Evolutionary conservation across 371 early-diverging fungal species (phyloP).

Genomic region (Mortierella sp.): DNA sequence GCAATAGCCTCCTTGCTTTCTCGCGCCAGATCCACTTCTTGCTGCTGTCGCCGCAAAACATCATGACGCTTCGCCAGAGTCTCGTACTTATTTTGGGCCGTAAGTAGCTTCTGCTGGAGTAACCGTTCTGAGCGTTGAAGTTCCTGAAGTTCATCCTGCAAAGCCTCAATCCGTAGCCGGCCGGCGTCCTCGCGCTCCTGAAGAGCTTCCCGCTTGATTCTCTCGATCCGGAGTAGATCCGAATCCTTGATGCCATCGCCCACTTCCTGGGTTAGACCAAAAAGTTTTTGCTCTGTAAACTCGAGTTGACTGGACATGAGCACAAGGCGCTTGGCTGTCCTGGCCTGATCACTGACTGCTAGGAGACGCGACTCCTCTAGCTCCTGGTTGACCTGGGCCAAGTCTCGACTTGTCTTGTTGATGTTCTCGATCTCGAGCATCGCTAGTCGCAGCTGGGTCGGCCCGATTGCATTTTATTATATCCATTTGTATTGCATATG

Average conservation of each 20-base stretch:
- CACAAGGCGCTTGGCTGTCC: constrained; percentile 41
- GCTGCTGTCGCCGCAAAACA: constrained; percentile 29
- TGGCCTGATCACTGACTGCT: constrained; percentile 44
- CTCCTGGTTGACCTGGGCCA: constrained; percentile 41
- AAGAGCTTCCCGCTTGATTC: constrained; percentile 48
- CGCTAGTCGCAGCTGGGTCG: constrained; percentile 28
- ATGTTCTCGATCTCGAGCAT: constrained; percentile 50
- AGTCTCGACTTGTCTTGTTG: constrained; percentile 31
- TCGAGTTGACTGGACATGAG: constrained; percentile 49
- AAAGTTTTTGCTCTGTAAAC: constrained; percentile 43
- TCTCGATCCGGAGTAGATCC: constrained; percentile 45
- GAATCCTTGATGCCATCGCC: constrained; percentile 46
- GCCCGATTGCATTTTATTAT: background rate
- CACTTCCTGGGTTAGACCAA: constrained; percentile 35
- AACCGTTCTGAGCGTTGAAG: constrained; percentile 40
- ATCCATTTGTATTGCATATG: background rate
- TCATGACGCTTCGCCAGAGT: constrained; percentile 42
- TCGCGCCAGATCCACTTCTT: constrained; percentile 45
- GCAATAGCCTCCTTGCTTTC: constrained; percentile 51
- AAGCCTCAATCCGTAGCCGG: constrained; percentile 33
- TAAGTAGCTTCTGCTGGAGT: constrained; percentile 34
- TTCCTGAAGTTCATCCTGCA: constrained; percentile 48
- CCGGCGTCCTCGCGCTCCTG: constrained; percentile 52
- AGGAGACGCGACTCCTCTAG: constrained; percentile 44
- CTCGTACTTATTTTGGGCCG: constrained; percentile 47